A percentile compares a stretch with the other conserved stretches of the same genome.
Conservation (phyloP, 352 stramenopile genomes). For the Blastocystis sp. region DNA sequence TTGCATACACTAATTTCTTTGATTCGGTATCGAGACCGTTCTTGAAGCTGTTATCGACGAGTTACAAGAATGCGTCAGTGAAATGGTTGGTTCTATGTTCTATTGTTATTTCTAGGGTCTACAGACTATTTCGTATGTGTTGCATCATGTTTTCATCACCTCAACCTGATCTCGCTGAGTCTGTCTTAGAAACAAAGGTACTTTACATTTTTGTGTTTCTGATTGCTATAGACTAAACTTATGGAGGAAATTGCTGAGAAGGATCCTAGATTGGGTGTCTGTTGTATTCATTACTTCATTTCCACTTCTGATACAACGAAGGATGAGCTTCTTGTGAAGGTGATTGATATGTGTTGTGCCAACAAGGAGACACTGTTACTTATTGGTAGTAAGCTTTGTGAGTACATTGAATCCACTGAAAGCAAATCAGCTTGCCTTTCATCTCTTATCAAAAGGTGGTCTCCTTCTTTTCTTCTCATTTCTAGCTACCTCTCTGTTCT, state of each 20-base stretch:
- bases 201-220: no score
- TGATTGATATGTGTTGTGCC: background rate
- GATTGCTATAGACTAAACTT: background rate
- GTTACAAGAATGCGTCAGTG: background rate
- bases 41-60: slow-evolving; percentile 7
- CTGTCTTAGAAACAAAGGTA: slow-evolving; percentile 26
- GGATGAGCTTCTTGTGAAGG: background rate
- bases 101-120: background rate
- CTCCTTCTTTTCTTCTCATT: background rate
- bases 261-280: background rate
- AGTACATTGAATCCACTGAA: background rate
- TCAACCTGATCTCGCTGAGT: background rate
- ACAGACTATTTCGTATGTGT: slow-evolving; percentile 53
- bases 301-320: background rate
- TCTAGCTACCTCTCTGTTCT: slow-evolving; percentile 46
- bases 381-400: background rate
- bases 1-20: slow-evolving; percentile 6
- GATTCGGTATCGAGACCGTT: slow-evolving; percentile 11
- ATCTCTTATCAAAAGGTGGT: background rate
- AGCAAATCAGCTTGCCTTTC: background rate
- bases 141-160: slow-evolving; percentile 5
- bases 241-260: slow-evolving; percentile 44
- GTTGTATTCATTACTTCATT: slow-evolving; percentile 15
- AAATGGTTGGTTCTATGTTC: slow-evolving; percentile 1
- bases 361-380: slow-evolving; percentile 10